Evolutionary conservation across 495 filamentous ascomycete species (phyloP), one percentile per base, ranked within the genome.

Genomic region (Aspergillus saccharolyticus): DNA sequence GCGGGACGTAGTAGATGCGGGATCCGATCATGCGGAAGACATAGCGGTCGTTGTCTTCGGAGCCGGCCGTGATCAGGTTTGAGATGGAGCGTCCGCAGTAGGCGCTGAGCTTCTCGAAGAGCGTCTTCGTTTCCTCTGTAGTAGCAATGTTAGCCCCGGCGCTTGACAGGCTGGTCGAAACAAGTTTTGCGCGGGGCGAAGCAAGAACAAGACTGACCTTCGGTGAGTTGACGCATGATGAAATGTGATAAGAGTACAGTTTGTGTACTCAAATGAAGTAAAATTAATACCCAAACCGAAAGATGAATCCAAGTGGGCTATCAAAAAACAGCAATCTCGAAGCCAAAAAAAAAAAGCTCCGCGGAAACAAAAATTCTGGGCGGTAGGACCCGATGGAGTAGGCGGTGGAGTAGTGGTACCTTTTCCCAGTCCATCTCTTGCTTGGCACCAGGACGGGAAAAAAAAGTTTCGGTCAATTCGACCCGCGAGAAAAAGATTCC

Each of bases 1-100:
- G 83, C 49, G 85, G 85, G 47, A 96, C 84, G 68, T 96, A 96
- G 78, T 92, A 98, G 55, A 96, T 89, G 56, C 94, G 84, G 21
- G 70, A 73, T 59, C 86, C 83, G 60, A 89, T 85, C 28, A 96
- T 78, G 28, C 94, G 85, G 76, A 98, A 97, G 44, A 95, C 90
- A 76, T 89, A 85, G 62, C 88, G 85, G 53, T 82, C 75, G 48
- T 80, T 73, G 44, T 85, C 77, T 66, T 87, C 82, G 54, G 88
- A 79, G 60, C 88, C 78, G 3, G 85, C 84, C 44, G 88, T 83
- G 68, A 96, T 90, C 45, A 97, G 81, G 64, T 86, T 78, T 60
- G 85, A 90, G 51, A 97, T 80, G 12, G 87, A 89, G 50, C 77
- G 78, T 52, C 91, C 90, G 24, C 86, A 90, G 74, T 93, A 94